A percentile compares a stretch with the other conserved stretches of the same genome.
phyloP scores from a whole-genome alignment of 129 eudicot genomes.

The Ambrosia trifida region DNA sequence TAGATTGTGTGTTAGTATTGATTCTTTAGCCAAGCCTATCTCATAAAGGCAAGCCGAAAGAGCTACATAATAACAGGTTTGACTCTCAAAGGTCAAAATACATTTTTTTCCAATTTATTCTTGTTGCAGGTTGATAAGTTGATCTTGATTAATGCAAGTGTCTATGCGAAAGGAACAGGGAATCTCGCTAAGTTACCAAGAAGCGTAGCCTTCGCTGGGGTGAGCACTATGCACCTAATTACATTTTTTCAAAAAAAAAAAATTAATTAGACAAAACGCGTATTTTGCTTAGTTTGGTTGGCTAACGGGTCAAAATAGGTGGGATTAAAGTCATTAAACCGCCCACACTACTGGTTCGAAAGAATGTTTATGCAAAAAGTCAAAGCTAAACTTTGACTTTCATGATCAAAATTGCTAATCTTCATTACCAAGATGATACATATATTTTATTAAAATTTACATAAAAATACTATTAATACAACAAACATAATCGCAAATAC shows the following conservation, averaged over 20 bases:
- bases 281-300: background rate
- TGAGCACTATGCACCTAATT: slow-evolving; percentile 28
- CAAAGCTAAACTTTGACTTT: background rate
- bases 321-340: too few species aligned
- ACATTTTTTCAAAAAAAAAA: too few species aligned
- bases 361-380: too few species aligned
- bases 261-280: background rate
- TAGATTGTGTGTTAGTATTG: too few species aligned
- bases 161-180: slow-evolving; percentile 89
- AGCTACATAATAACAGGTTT: slow-evolving; percentile 8
- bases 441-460: background rate
- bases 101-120: background rate
- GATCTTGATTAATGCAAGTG: slow-evolving; percentile 89
- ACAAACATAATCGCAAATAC: background rate
- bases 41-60: background rate
- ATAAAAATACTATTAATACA: background rate
- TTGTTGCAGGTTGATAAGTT: slow-evolving; percentile 73
- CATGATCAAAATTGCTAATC: background rate
- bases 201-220: slow-evolving; percentile 72
- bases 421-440: slow-evolving; percentile 4
- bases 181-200: slow-evolving; percentile 69
- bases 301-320: too few species aligned
- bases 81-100: slow-evolving; percentile 18
- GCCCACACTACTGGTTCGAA: too few species aligned
- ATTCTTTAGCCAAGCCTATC: too few species aligned